A percentile compares a stretch with the other conserved stretches of the same genome.
These are phyloP conservation scores for Candida frijolesensis DNA, from an alignment of 1,139 yeast genomes.

Conservation along the genomic window DNA sequence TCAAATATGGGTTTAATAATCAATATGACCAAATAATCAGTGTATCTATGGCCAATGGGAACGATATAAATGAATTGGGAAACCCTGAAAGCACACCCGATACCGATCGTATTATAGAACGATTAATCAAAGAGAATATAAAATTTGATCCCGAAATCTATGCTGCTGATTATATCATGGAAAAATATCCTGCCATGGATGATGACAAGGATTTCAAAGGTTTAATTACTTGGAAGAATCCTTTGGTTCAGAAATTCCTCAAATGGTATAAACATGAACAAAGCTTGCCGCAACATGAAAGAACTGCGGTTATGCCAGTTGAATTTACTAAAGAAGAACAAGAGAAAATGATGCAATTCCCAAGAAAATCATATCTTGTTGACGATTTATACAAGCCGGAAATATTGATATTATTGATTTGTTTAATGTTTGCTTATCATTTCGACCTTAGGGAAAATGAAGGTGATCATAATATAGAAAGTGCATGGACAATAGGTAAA, in stretches of 20 bases:
- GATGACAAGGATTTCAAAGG: conserved; percentile 56
- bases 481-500: conserved; percentile 93
- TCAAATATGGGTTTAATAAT: conserved; percentile 1
- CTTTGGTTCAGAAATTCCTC: conserved; percentile 43
- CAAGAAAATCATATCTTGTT: conserved; percentile 61
- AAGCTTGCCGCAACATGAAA: conserved; percentile 20
- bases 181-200: conserved; percentile 55
- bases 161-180: conserved; percentile 78
- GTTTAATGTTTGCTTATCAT: conserved; percentile 69
- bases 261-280: conserved; percentile 51
- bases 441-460: conserved; percentile 75
- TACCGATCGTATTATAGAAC: conserved; percentile 61
- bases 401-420: conserved; percentile 60
- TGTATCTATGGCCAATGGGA: conserved; percentile 74
- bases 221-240: conserved; percentile 60
- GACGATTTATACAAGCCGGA: conserved; percentile 48
- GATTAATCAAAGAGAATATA: conserved; percentile 69
- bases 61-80: conserved; percentile 84
- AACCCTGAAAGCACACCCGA: conserved; percentile 70
- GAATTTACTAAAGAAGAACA: conserved; percentile 64
- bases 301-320: conserved; percentile 39
- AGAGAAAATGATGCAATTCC: conserved; percentile 66
- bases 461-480: conserved; percentile 82
- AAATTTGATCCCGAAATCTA: conserved; percentile 89
- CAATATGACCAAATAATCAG: conserved; percentile 60